A percentile compares a stretch with the other conserved stretches of the same genome.
Evolutionary conservation across 495 filamentous ascomycete species (phyloP).

Genomic region (Hyaloscypha bicolor): DNA sequence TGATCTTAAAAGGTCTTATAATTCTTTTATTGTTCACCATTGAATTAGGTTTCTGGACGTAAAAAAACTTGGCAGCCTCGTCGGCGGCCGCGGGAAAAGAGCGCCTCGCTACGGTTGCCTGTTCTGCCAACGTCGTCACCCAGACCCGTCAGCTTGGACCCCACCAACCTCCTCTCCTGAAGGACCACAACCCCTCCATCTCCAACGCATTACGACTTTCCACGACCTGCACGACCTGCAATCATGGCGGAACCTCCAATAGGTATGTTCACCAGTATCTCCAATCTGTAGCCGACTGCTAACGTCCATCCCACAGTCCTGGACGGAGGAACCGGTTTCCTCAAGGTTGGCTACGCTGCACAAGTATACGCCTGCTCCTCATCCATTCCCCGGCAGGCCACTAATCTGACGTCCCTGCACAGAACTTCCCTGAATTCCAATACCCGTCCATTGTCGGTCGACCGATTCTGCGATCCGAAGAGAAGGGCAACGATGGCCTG

Average conservation of each 20-base stretch:
- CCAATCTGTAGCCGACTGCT: conserved; percentile 29
- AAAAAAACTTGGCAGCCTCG: conserved; percentile 18
- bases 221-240: conserved; percentile 6
- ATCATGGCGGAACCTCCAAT: conserved; percentile 75
- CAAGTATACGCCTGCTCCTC: conserved; percentile 54
- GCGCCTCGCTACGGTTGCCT: conserved; percentile 21
- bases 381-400: background rate
- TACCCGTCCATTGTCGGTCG: conserved; percentile 98
- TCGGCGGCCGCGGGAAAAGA: conserved; percentile 21
- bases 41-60: background rate
- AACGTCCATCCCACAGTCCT: conserved; percentile 66
- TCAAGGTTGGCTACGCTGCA: conserved; percentile 98
- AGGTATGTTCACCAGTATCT: conserved; percentile 48
- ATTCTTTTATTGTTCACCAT: too few relatives aligned
- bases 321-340: conserved; percentile 99
- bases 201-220: conserved; percentile 1
- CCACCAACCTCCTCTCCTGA: conserved; percentile 20
- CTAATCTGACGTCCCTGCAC: conserved; percentile 18
- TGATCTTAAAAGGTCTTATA: too few relatives aligned
- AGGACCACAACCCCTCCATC: conserved; percentile 7
- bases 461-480: conserved; percentile 95
- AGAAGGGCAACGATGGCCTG: conserved; percentile 58
- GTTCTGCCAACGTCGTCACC: conserved; percentile 2
- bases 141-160: conserved; percentile 13
- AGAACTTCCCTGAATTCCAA: conserved; percentile 99